Base-by-base conservation (phyloP, 176 grass and related monocot genomes). In the Phoenix dactylifera region DNA sequence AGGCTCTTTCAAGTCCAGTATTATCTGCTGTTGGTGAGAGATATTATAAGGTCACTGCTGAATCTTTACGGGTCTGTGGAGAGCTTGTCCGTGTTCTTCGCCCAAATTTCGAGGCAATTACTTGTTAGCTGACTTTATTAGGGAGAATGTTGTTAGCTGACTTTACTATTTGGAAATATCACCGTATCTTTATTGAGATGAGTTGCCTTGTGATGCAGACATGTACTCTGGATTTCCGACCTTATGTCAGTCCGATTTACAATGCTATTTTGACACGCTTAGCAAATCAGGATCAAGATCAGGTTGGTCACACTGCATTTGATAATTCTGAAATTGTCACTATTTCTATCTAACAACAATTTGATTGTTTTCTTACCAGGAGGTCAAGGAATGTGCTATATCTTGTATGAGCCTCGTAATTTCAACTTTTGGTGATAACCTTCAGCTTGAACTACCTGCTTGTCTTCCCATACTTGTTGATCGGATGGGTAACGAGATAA, bases 271-370 rank as follows among this genome's bases (percentile, higher is more conserved):
- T 98, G 57, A 74, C 84, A 10, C 93, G 93, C 28, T 77, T 98
- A 63, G 87, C 88, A 65, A 98, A 98, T 98, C 93, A 98, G 73
- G 93, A 98, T 82, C 93, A 98, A 78, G 93, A 98, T 83, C 93
- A 98, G 93, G 93, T 98, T 74, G 50, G 59, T 68, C 48, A 12
- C 2, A 44, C 9, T 44, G 35, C 35, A 44, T 44, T 44, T 44
- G 35, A 12, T 44, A 9, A 44, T 12, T 44, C 35, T 44, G 35
- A 44, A 35, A 44, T 12, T 44, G 35, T 44, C 35, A 44, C 35
- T 5, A 12, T 44, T 44, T 44, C 35, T 44, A 14, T 2, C 35
- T 12, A 44, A 3, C 9, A 1, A 35, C 30, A 35, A 44, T 7
- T 44, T 44, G 35, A 44, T 44, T 44, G 35, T 12, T 44, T 44